Conservation (phyloP, 306 rosid species). For the Dryas octopetala region DNA sequence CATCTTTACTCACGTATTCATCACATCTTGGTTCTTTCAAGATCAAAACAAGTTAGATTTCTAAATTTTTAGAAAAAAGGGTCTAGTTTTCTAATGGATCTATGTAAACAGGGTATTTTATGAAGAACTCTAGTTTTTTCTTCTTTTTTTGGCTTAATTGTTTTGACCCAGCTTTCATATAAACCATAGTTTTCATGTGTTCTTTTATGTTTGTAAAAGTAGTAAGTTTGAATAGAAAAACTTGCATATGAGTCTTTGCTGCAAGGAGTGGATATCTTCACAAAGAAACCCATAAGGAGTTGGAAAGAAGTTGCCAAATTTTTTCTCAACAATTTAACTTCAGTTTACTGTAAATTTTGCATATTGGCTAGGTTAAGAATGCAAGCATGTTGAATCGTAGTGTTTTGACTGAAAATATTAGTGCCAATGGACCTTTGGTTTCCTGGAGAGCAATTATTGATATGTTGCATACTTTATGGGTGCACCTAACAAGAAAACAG, state of each 20-base stretch:
- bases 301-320: background rate
- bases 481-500: background rate
- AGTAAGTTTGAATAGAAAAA: background rate
- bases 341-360: constrained; percentile 1
- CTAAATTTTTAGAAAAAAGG: background rate
- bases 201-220: background rate
- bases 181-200: too few species aligned
- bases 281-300: background rate
- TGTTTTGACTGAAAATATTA: background rate
- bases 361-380: background rate
- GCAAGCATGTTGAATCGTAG: background rate
- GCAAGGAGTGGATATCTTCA: background rate
- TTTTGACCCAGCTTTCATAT: background rate
- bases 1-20: background rate
- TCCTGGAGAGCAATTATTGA: background rate
- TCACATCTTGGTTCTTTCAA: background rate
- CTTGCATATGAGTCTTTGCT: background rate
- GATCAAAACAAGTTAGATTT: background rate
- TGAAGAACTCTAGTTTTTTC: background rate
- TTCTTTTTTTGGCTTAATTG: background rate
- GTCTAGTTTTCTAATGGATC: background rate
- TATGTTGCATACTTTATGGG: constrained; percentile 2
- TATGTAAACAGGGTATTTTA: background rate
- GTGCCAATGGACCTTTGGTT: background rate
- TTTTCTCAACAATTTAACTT: background rate